Percentiles rank a stretch among this genome's conserved stretches.
These are phyloP conservation scores for Monascus purpureus DNA, from an alignment of 495 filamentous ascomycete genomes.

Conservation along the genomic window DNA sequence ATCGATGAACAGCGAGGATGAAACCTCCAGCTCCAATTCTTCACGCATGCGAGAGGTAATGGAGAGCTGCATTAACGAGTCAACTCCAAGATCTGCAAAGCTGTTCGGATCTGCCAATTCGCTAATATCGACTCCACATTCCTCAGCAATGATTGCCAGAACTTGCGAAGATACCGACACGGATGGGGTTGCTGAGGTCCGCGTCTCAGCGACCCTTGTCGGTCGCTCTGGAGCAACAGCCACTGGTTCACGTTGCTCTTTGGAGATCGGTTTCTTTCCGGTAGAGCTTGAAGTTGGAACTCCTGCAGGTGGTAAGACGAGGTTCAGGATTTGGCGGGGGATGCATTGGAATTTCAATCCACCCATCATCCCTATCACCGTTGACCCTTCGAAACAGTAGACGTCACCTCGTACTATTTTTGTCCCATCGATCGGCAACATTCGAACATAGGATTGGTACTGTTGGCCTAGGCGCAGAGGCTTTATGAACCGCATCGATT, in stretches of 20 bases:
- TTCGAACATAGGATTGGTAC: slow-evolving; percentile 28
- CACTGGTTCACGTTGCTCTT: background rate
- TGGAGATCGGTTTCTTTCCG: background rate
- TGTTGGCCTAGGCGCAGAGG: slow-evolving; percentile 8
- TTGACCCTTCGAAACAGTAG: slow-evolving; percentile 20
- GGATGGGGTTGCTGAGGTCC: background rate
- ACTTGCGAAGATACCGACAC: background rate
- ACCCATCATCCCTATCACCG: slow-evolving; percentile 22
- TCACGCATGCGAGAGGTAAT: slow-evolving; percentile 24
- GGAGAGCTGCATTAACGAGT: slow-evolving; percentile 35
- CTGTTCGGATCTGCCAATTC: slow-evolving; percentile 17
- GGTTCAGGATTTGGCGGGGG: slow-evolving; percentile 12
- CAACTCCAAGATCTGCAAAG: slow-evolving; percentile 35
- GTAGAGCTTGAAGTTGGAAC: background rate
- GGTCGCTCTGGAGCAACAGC: background rate
- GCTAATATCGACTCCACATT: slow-evolving; percentile 8
- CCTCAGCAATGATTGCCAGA: slow-evolving; percentile 9
- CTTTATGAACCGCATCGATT: slow-evolving; percentile 17
- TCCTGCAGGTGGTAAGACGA: slow-evolving; percentile 10
- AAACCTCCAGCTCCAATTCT: slow-evolving; percentile 18
- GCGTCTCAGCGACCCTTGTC: background rate
- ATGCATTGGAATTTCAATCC: slow-evolving; percentile 17
- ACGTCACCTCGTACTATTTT: slow-evolving; percentile 28
- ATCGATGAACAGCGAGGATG: slow-evolving; percentile 37
- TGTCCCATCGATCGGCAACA: slow-evolving; percentile 18